Evolutionary conservation across 768 basidiomycete species (phyloP), one percentile per base, ranked within the genome.

Genomic region (Mycena capillaripes): DNA sequence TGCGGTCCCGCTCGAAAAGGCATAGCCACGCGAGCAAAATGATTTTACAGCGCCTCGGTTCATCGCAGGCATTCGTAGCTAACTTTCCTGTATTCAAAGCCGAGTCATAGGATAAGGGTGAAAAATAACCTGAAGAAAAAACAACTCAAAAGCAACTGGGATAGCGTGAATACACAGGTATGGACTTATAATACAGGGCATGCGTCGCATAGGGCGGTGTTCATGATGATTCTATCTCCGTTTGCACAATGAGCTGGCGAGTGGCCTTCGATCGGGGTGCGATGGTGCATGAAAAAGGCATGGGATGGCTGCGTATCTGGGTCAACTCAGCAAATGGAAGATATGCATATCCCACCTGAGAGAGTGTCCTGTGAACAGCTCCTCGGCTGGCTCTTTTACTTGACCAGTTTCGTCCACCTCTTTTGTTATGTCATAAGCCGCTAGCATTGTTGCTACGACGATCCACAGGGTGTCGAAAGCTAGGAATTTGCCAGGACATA

Each of bases 61-160:
- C 91, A 21, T 89, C 89, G 10, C 88, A 89, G 65, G 84, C 90
- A 0, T 94, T 95, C 78, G 87, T 91, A 14, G 86, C 92, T 36
- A 95, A 91, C 76, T 95, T 95, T 81, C 93, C 93, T 5, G 87
- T 88, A 25, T 94, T 94, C 79, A 88, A 75, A 29, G 61, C 55
- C 27, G 66, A 68, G 21, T 40, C 55, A 12, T 68, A 63, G n/a
- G n/a, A n/a, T n/a, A n/a, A n/a, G n/a, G n/a, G n/a, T n/a, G n/a
- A n/a, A n/a, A n/a, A 16, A 19, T 40, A 32, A 3, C 3, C 10
- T 9, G 9, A n/a, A n/a, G 29, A 38, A 53, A 40, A 12, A n/a
- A 30, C 8, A 46, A 23, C 23, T 66, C 23, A 64, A 48, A n/a
- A 61, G 40, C 63, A 52, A 52, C 19, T 44, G 25, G 42, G 61